phyloP scores from a whole-genome alignment of 2,329 filamentous ascomycete genomes.

The Penicillium expansum region DNA sequence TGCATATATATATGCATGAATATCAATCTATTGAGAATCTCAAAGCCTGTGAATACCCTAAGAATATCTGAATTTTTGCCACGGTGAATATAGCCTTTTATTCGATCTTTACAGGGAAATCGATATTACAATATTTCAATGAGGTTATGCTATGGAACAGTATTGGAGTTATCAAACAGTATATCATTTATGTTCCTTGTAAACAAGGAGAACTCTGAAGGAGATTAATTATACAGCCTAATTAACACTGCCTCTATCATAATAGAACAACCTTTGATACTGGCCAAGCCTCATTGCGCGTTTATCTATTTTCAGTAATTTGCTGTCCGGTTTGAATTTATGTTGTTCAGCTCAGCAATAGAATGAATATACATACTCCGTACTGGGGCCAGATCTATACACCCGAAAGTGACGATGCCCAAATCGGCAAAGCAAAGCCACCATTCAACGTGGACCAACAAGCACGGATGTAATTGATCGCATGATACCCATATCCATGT shows the following conservation, averaged over 20 bases:
- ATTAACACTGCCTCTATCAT: neutral
- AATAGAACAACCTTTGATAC: neutral
- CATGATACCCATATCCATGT: neutral
- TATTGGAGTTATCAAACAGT: neutral
- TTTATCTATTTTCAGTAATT: neutral
- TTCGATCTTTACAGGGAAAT: neutral
- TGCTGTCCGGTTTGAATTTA: neutral
- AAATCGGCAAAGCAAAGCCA: neutral
- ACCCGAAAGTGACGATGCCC: neutral
- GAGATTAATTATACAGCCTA: neutral
- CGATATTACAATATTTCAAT: too few species aligned
- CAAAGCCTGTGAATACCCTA: neutral
- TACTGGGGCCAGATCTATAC: neutral
- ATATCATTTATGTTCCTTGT: neutral
- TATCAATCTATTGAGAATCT: neutral
- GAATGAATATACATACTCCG: too few species aligned
- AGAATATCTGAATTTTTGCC: neutral
- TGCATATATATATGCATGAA: neutral
- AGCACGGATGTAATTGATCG: neutral
- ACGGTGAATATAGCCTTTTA: neutral
- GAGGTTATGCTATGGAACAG: neutral
- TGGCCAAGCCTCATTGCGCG: neutral
- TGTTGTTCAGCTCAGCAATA: neutral
- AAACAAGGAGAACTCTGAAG: neutral
- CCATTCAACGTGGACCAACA: constrained; percentile 1